Evolutionary conservation across 2,329 filamentous ascomycete species (phyloP).

Genomic region (Sporothrix mexicana): DNA sequence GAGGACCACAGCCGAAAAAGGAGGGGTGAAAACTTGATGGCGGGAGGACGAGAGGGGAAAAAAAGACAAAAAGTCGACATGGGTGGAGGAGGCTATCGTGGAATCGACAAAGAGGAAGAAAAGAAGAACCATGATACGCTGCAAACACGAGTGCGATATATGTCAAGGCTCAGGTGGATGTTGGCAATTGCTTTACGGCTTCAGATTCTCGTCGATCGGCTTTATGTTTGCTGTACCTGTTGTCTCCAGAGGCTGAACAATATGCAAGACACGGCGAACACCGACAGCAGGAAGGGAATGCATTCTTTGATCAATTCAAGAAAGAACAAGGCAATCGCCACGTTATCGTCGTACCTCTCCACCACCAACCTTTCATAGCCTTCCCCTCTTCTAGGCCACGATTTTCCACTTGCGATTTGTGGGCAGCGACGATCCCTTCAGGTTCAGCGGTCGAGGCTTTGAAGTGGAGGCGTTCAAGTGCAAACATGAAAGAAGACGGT

Average conservation of each 20-base stretch:
- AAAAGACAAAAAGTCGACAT: not conserved
- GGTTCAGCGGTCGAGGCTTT: no score
- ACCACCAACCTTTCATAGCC: not conserved
- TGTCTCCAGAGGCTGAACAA: not conserved
- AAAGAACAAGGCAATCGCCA: not conserved
- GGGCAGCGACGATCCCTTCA: not conserved
- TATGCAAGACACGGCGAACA: not conserved
- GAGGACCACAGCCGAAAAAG: constrained; percentile 10
- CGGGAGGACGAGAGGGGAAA: not conserved
- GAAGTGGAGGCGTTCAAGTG: not conserved
- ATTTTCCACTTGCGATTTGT: constrained; percentile 19
- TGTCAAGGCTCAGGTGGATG: not conserved
- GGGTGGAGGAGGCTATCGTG: constrained; percentile 11
- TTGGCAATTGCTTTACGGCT: not conserved
- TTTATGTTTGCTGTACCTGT: not conserved
- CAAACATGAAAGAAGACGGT: not conserved
- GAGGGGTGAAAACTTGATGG: not conserved
- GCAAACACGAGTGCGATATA: not conserved
- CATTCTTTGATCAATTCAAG: not conserved
- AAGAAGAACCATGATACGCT: not conserved
- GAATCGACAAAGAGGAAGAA: not conserved
- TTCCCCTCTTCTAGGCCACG: not conserved
- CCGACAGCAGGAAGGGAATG: not conserved
- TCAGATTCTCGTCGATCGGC: not conserved
- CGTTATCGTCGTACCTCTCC: not conserved